These are phyloP conservation scores for Mycena metata DNA, from an alignment of 768 basidiomycete species.

Conservation along the genomic window DNA sequence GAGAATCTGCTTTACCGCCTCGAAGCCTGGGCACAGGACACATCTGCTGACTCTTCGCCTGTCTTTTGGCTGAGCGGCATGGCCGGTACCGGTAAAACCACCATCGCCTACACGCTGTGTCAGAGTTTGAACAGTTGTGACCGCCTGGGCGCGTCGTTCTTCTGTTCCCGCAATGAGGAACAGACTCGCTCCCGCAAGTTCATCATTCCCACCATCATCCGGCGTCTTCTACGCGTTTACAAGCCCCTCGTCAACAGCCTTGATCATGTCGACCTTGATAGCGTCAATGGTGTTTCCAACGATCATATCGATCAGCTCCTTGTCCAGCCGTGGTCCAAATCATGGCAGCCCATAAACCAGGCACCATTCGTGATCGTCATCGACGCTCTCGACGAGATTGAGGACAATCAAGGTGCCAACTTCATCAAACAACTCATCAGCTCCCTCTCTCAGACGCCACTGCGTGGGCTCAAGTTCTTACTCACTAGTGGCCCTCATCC, in stretches of 20 bases:
- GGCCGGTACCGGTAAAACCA: conserved; percentile 44
- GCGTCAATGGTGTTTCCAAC: background rate
- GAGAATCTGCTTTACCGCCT: background rate
- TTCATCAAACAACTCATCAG: background rate
- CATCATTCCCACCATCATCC: conserved; percentile 23
- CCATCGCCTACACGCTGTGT: conserved; percentile 41
- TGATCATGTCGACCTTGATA: too few relatives aligned
- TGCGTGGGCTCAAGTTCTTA: conserved; percentile 9
- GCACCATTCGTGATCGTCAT: conserved; percentile 39
- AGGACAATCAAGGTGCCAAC: background rate
- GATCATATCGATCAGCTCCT: background rate
- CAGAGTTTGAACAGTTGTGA: conserved; percentile 45
- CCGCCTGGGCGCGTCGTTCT: conserved; percentile 52
- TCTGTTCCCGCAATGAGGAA: conserved; percentile 28
- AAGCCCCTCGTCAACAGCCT: conserved; percentile 7
- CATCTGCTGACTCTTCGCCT: background rate
- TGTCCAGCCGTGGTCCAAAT: conserved; percentile 9
- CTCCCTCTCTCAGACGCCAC: background rate
- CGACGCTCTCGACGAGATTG: conserved; percentile 44
- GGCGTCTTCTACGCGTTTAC: background rate
- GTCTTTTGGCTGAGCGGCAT: conserved; percentile 46
- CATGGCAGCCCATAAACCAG: background rate
- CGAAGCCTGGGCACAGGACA: conserved; percentile 10
- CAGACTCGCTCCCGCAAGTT: background rate
- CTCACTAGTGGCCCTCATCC: conserved; percentile 21